Percentiles rank a stretch among this genome's conserved stretches.
phyloP scores from a whole-genome alignment of 805 yeast genomes.

The Sporopachydermia lactativora region DNA sequence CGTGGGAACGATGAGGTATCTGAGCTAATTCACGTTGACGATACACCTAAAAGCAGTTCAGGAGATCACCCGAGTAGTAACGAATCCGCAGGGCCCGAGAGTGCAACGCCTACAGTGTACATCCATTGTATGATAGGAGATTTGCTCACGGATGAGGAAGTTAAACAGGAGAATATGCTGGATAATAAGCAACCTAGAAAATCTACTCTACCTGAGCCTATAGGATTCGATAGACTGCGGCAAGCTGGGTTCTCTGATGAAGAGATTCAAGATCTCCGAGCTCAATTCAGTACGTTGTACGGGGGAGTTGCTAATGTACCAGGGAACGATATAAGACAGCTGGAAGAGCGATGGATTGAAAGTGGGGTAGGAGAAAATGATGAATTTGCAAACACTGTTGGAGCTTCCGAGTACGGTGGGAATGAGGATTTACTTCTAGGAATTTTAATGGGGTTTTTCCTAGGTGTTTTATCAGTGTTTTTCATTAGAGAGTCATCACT shows the following conservation, averaged over 20 bases:
- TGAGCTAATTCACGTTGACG: no score
- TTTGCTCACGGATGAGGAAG: slow-evolving; percentile 35
- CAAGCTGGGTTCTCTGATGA: slow-evolving; percentile 73
- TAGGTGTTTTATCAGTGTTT: slow-evolving; percentile 62
- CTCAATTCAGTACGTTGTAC: slow-evolving; percentile 61
- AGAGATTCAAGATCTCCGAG: slow-evolving; percentile 57
- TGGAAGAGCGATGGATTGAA: slow-evolving; percentile 86
- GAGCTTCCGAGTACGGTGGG: slow-evolving; percentile 26
- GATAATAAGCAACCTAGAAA: slow-evolving; percentile 37
- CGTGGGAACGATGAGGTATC: slow-evolving; percentile 8
- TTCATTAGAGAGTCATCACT: slow-evolving; percentile 35
- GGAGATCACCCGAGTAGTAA: slow-evolving; percentile 6
- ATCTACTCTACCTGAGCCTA: slow-evolving; percentile 50
- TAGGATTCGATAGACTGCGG: slow-evolving; percentile 75
- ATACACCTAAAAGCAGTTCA: slow-evolving; percentile 8
- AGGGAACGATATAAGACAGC: slow-evolving; percentile 38
- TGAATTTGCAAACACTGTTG: slow-evolving; percentile 29
- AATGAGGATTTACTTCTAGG: slow-evolving; percentile 63
- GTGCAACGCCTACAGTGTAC: slow-evolving; percentile 27
- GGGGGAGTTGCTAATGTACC: slow-evolving; percentile 23
- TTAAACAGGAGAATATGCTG: slow-evolving; percentile 42
- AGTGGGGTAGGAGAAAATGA: slow-evolving; percentile 40
- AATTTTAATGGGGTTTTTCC: slow-evolving; percentile 53
- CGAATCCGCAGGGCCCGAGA: slow-evolving; percentile 10
- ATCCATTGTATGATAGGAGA: slow-evolving; percentile 76